Base-by-base conservation (phyloP, 1,139 yeast species). In the Blastobotrys aristatus region DNA sequence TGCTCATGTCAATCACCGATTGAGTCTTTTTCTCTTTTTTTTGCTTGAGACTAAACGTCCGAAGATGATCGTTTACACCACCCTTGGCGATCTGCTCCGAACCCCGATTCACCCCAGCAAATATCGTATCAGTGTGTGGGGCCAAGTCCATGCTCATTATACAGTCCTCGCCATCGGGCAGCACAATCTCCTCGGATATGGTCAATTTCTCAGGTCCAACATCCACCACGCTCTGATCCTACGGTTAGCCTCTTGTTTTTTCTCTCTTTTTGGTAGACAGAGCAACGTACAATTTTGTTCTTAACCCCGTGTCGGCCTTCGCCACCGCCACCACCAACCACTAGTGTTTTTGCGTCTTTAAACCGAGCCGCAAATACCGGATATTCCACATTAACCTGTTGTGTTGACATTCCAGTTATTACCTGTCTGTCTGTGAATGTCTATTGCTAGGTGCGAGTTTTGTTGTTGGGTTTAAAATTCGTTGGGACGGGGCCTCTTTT, bases 281-380 rank as follows among this genome's bases (percentile, higher is more conserved):
- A n/a, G n/a, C n/a, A n/a, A 33, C 46, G 13, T 42, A 42, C 46
- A 57, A 90, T 72, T 63, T 85, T 88, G 66, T 90, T 90, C 40
- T 92, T 86, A 48, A 89, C 80, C 39, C 96, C 97, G 61, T 87
- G 82, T 69, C 62, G 82, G 14, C 95, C 95, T 65, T 87, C 95
- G 34, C 97, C 97, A 33, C 97, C 97, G 40, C 97, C 98, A 37
- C 98, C 98, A 4, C 89, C 80, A 26, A 84, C 85, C 46, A 89
- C 66, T 31, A 89, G 65, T 2, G 82, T 76, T 55, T 74, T 71
- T 56, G 81, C 75, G 57, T 79, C 74, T 47, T 82, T 71, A 63
- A 87, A 90, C 54, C 77, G 76, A 50, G 90, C 82, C 1, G 87
- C 94, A 59, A 83, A 85, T 14, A 88, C 75, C 0, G 98, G 97